phyloP scores from a whole-genome alignment of 192 early-diverging fungal species.

The Dissophora ornata region DNA sequence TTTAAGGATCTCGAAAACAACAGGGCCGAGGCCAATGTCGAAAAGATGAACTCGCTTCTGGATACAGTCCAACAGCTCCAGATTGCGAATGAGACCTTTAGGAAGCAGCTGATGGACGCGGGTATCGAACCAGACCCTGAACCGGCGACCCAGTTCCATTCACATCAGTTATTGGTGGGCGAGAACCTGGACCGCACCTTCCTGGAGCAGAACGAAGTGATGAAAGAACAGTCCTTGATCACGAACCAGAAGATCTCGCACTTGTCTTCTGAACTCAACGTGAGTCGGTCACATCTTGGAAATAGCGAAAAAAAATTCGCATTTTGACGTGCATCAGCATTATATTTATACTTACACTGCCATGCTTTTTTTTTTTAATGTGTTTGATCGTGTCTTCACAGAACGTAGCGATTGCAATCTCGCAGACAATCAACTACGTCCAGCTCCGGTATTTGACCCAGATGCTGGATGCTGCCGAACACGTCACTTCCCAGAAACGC shows the following conservation, averaged over 20 bases:
- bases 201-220: constrained; percentile 43
- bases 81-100: constrained; percentile 36
- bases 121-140: constrained; percentile 45
- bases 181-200: constrained; percentile 43
- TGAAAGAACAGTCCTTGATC: constrained; percentile 34
- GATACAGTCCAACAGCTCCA: constrained; percentile 46
- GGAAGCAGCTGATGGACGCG: constrained; percentile 37
- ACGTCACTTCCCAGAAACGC: constrained; percentile 40
- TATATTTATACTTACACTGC: no score
- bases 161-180: constrained; percentile 20
- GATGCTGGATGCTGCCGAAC: constrained; percentile 48
- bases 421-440: constrained; percentile 50
- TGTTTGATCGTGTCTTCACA: constrained; percentile 1
- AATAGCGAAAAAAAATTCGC: neutral
- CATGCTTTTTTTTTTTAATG: neutral
- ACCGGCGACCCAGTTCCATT: constrained; percentile 30
- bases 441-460: constrained; percentile 50
- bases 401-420: constrained; percentile 46
- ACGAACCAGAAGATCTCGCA: constrained; percentile 41
- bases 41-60: constrained; percentile 42
- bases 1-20: constrained; percentile 20
- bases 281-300: neutral
- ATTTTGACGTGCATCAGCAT: no score
- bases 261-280: constrained; percentile 41
- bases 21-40: constrained; percentile 38